phyloP scores from a whole-genome alignment of 2,329 filamentous ascomycete species.

The Cadophora malorum region DNA sequence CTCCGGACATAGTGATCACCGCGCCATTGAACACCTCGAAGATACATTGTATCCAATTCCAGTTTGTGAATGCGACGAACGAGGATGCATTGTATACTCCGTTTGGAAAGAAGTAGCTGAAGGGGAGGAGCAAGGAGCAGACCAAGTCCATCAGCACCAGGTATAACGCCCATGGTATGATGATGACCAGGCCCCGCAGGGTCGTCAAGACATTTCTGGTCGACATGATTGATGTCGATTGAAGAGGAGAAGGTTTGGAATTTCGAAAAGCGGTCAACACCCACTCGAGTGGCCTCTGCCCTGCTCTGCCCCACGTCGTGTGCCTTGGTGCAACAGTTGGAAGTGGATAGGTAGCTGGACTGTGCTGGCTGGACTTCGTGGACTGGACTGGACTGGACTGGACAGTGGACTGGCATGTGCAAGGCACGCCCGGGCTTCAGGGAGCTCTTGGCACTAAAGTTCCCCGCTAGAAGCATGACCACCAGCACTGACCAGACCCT shows the following conservation, averaged over 20 bases:
- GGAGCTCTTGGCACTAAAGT: neutral
- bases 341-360: neutral
- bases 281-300: neutral
- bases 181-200: slow-evolving; percentile 52
- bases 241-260: neutral
- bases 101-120: slow-evolving; percentile 55
- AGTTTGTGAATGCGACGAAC: slow-evolving; percentile 58
- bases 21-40: slow-evolving; percentile 62
- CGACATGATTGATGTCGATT: slow-evolving; percentile 23
- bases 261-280: slow-evolving; percentile 12
- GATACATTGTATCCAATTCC: slow-evolving; percentile 62
- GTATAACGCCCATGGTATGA: slow-evolving; percentile 59
- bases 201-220: slow-evolving; percentile 43
- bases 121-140: slow-evolving; percentile 56
- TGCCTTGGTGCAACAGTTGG: neutral
- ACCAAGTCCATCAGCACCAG: slow-evolving; percentile 58
- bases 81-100: slow-evolving; percentile 62
- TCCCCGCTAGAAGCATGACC: neutral
- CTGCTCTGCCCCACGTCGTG: slow-evolving; percentile 2
- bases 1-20: slow-evolving; percentile 59
- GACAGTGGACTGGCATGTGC: neutral
- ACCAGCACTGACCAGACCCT: too few relatives aligned
- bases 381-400: neutral
- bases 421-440: neutral
- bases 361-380: too few relatives aligned